Conservation (phyloP, 495 filamentous ascomycete genomes). For the Lineolata rhizophorae region DNA sequence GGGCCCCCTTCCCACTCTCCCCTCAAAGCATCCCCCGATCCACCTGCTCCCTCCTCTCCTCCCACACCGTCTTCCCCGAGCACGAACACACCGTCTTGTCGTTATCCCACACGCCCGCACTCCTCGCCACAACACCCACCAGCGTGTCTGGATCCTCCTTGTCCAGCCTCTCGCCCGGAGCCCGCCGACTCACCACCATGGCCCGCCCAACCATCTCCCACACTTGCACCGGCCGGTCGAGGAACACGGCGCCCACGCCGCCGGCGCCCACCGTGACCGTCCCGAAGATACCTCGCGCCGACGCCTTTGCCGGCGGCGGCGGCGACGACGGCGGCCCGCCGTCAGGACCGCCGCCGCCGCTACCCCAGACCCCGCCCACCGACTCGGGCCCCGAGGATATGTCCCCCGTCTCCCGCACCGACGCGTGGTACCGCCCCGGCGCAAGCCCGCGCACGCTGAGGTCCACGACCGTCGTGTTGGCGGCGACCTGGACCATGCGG, state of each 20-base stretch:
- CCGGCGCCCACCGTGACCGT: conserved; percentile 43
- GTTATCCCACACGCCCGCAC: conserved; percentile 94
- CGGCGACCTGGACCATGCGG: conserved; percentile 21
- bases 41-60: conserved; percentile 82
- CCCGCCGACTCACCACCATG: conserved; percentile 51
- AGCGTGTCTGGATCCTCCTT: conserved; percentile 60
- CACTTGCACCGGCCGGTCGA: conserved; percentile 61
- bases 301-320: conserved; percentile 4
- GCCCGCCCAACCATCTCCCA: conserved; percentile 93
- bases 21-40: conserved; percentile 72
- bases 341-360: conserved; percentile 24
- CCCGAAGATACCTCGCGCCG: conserved; percentile 47
- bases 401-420: conserved; percentile 70
- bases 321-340: conserved; percentile 21
- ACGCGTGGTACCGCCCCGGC: conserved; percentile 61
- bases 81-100: conserved; percentile 92
- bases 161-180: conserved; percentile 27
- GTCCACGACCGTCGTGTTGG: conserved; percentile 58
- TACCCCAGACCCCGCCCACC: conserved; percentile 66
- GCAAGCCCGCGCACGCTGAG: conserved; percentile 70
- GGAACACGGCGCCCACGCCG: conserved; percentile 51
- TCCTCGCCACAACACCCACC: conserved; percentile 81
- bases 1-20: no score
- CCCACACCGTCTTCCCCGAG: conserved; percentile 94
- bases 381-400: conserved; percentile 64